Percentiles rank a stretch among this genome's conserved stretches.
Conservation (phyloP, 306 rosid species). For the Acmispon strigosus region DNA sequence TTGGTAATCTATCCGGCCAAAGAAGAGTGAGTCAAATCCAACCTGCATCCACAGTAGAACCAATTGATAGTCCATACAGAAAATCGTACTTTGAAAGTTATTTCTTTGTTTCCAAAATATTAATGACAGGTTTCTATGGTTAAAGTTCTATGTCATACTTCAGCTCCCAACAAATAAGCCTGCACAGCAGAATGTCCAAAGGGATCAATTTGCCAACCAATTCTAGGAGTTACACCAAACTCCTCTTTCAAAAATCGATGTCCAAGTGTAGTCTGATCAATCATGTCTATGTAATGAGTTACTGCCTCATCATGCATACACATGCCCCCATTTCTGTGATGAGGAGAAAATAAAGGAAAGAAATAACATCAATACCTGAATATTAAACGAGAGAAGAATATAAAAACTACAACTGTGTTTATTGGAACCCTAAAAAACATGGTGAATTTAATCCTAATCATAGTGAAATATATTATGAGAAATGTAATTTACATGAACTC, state of each 20-base stretch:
- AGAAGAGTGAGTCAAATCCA: conserved; percentile 78
- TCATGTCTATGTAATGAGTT: conserved; percentile 76
- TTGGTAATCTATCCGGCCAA: conserved; percentile 85
- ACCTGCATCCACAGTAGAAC: conserved; percentile 32
- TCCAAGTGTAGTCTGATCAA: conserved; percentile 84
- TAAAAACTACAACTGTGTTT: not conserved
- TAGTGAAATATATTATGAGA: not conserved
- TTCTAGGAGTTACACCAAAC: conserved; percentile 63
- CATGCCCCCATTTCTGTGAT: conserved; percentile 76
- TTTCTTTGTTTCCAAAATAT: conserved; percentile 16
- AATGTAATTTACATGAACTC: conserved; percentile 61
- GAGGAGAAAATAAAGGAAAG: conserved; percentile 8
- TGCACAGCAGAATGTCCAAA: conserved; percentile 88
- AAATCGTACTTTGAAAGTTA: not conserved
- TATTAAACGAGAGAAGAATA: not conserved
- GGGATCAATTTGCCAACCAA: conserved; percentile 93
- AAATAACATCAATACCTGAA: conserved; percentile 13
- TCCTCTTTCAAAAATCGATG: conserved; percentile 58
- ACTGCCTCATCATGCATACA: conserved; percentile 96
- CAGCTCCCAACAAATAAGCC: conserved; percentile 74
- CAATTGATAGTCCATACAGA: conserved; percentile 4
- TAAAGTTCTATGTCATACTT: conserved; percentile 35
- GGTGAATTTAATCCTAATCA: not conserved
- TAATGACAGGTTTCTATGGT: conserved; percentile 9
- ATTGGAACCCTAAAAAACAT: conserved; percentile 13